Conservation (phyloP, 1,284 basidiomycete species). For the Heterobasidion occidentale region DNA sequence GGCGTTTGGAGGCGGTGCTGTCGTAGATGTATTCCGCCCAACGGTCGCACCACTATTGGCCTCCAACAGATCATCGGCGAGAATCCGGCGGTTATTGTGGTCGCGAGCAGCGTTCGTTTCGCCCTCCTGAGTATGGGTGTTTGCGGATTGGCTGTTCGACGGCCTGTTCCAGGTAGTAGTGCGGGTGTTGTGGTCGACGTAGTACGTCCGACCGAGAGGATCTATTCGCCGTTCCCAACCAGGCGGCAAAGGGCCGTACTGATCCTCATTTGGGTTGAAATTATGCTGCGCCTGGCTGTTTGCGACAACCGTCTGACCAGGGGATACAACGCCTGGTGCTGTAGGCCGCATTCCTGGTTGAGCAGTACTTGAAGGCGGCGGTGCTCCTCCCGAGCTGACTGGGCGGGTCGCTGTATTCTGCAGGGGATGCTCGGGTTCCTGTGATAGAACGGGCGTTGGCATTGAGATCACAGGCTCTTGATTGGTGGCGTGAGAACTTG, state of each 20-base stretch:
- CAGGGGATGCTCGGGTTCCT: conserved; percentile 19
- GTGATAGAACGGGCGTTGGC: conserved; percentile 21
- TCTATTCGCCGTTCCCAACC: conserved; percentile 96
- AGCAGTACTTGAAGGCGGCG: conserved; percentile 8
- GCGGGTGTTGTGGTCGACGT: conserved; percentile 88
- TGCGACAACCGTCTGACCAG: conserved; percentile 26
- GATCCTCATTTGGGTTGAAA: conserved; percentile 58
- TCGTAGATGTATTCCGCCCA: conserved; percentile 19
- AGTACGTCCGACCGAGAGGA: conserved; percentile 82
- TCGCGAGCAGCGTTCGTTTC: conserved; percentile 48
- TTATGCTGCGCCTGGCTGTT: conserved; percentile 37
- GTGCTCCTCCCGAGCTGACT: conserved; percentile 17
- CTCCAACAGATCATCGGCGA: conserved; percentile 59
- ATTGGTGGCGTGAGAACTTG: conserved; percentile 23
- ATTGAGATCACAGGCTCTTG: conserved; percentile 24
- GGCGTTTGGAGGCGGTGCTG: conserved; percentile 23
- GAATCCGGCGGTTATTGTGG: conserved; percentile 45
- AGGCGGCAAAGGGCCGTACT: conserved; percentile 72
- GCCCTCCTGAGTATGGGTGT: conserved; percentile 35
- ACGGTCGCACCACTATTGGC: conserved; percentile 25
- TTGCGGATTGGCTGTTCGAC: conserved; percentile 31
- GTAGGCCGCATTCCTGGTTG: conserved; percentile 14
- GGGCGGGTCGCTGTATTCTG: conserved; percentile 18
- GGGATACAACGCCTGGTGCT: conserved; percentile 26
- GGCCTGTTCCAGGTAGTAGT: conserved; percentile 93